phyloP scores from a whole-genome alignment of 164 flowering plant genomes.

The Pachysandra terminalis region DNA sequence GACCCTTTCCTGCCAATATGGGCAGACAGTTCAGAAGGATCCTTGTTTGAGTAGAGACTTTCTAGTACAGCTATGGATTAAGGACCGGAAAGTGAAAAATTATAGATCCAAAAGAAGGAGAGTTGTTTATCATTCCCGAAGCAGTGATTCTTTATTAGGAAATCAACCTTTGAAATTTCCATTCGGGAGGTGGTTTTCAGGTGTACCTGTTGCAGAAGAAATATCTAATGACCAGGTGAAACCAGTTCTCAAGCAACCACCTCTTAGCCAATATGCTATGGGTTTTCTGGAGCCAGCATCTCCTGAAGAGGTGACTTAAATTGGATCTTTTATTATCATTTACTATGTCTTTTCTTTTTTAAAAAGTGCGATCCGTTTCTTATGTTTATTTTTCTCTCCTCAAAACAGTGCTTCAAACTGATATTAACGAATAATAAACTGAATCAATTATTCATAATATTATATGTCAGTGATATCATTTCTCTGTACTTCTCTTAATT shows the following conservation, averaged over 20 bases:
- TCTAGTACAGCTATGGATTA: slow-evolving; percentile 61
- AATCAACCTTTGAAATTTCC: slow-evolving; percentile 19
- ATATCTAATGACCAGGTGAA: slow-evolving; percentile 11
- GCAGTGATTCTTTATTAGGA: slow-evolving; percentile 7
- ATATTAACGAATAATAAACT: neutral
- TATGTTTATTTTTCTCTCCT: too few relatives aligned
- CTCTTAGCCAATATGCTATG: slow-evolving; percentile 51
- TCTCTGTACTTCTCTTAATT: neutral
- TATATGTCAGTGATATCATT: too few relatives aligned
- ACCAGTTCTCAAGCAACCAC: slow-evolving; percentile 48
- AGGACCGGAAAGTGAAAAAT: slow-evolving; percentile 36
- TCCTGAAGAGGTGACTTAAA: slow-evolving; percentile 61
- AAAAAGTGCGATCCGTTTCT: neutral
- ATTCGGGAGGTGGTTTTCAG: slow-evolving; percentile 28
- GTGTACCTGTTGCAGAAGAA: slow-evolving; percentile 21
- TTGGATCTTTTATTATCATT: neutral
- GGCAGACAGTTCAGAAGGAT: slow-evolving; percentile 17
- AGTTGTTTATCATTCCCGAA: slow-evolving; percentile 12
- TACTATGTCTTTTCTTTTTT: neutral
- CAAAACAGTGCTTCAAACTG: neutral
- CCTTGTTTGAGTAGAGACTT: slow-evolving; percentile 54
- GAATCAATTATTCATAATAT: neutral
- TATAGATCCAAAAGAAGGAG: slow-evolving; percentile 28
- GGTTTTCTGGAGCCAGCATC: slow-evolving; percentile 59
- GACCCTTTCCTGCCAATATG: slow-evolving; percentile 21